Conservation (phyloP, 2,329 filamentous ascomycete genomes). For the Onygena corvina region DNA sequence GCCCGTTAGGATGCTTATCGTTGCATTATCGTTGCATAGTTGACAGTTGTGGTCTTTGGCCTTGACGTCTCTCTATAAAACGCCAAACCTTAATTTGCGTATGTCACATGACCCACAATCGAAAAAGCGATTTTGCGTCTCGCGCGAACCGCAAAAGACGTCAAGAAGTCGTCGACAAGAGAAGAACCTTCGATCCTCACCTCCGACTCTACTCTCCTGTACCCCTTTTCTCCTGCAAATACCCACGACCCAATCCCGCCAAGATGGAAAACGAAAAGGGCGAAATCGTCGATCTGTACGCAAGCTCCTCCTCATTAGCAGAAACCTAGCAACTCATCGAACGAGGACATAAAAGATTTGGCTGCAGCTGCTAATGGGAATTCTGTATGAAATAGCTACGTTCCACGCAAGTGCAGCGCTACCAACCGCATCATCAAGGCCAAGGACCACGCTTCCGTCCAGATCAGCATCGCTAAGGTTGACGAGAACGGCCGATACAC, state of each 20-base stretch:
- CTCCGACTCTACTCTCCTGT: conserved; percentile 1
- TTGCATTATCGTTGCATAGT: no score
- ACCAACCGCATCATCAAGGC: conserved; percentile 99
- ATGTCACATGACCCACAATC: conserved; percentile 19
- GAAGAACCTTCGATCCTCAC: neutral
- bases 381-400: conserved; percentile 53
- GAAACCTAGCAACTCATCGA: neutral
- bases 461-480: conserved; percentile 94
- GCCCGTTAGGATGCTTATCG: no score
- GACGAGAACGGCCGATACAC: conserved; percentile 97
- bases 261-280: conserved; percentile 99
- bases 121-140: conserved; percentile 8
- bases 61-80: neutral
- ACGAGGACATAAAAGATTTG: neutral
- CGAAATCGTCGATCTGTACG: conserved; percentile 98
- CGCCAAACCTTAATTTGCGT: neutral
- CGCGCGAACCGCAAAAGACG: conserved; percentile 9
- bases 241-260: conserved; percentile 29
- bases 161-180: conserved; percentile 4
- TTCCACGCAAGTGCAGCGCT: conserved; percentile 96
- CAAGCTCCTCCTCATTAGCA: conserved; percentile 16
- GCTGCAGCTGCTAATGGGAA: neutral
- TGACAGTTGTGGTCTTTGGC: no score
- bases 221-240: conserved; percentile 9
- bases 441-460: conserved; percentile 98